Base-by-base conservation (phyloP, 768 basidiomycete species). In the Scleroderma bovista region DNA sequence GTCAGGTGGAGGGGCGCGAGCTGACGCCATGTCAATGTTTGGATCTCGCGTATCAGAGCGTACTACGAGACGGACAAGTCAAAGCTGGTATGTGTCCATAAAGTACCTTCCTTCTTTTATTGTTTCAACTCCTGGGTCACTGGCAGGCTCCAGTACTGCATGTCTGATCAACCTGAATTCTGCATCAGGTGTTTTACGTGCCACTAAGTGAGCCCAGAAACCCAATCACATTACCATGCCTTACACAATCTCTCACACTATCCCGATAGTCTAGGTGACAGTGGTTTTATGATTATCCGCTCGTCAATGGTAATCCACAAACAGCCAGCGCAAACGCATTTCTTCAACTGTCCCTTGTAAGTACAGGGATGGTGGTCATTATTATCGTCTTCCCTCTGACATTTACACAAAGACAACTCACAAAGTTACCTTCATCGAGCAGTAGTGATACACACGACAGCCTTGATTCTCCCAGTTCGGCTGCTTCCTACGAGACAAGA, bases 71-170 rank as follows among this genome's bases (percentile, higher is more conserved):
- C 60, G 74, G 77, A 55, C 69, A 68, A 39, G 87, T 80, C n/a
- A 42, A 67, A 43, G 77, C 75, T 48, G 78, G 78, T 80, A 52
- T 17, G 54, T 47, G 62, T 66, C 10, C 8, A 51, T 17, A 59
- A 65, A 71, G 36, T 47, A 9, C 4, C 26, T 57, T 47, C 6
- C 44, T 16, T 46, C 44, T 15, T 11, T 36, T 8, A 2, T 23
- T 16, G 6, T 47, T 49, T 42, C 55, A 20, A 50, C 36, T 13
- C 45, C 37, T 37, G 10, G 47, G 12, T 8, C 40, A 44, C 42
- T 23, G 10, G 10, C 42, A 92, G 89, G 89, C 48, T 90, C 90
- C 11, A 92, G 90, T 62, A 93, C 90, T 1, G 88, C 87, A 31
- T 88, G 86, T 58, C 66, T 92, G 22, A 61, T 89, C 33, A 87